A percentile compares a stretch with the other conserved stretches of the same genome.
These are phyloP conservation scores for Penicillium silybi DNA, from an alignment of 495 filamentous ascomycete genomes.

Conservation along the genomic window DNA sequence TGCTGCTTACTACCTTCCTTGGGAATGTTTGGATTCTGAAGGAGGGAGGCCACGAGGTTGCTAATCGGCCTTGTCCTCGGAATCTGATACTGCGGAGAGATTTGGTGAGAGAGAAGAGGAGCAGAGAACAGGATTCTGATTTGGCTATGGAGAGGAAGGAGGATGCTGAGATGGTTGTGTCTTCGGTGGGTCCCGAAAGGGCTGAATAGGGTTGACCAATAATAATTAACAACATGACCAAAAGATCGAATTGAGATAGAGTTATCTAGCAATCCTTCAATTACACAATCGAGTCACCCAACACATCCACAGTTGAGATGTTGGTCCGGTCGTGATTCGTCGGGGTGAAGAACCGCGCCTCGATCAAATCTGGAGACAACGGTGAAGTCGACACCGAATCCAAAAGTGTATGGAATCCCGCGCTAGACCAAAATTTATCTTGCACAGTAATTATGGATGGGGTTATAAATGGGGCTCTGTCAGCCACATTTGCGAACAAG, in stretches of 20 bases:
- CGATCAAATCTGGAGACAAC: too few relatives aligned
- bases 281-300: not conserved
- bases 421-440: not conserved
- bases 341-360: not conserved
- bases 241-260: not conserved
- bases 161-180: not conserved
- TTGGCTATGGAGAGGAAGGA: not conserved
- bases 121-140: not conserved
- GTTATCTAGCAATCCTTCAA: not conserved
- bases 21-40: slow-evolving; percentile 53
- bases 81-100: slow-evolving; percentile 4
- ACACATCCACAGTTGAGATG: not conserved
- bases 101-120: not conserved
- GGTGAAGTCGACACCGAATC: not conserved
- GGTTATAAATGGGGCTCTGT: not conserved
- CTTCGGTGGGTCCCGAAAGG: not conserved
- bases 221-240: not conserved
- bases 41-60: slow-evolving; percentile 19
- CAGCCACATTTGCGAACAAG: not conserved
- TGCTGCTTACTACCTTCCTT: slow-evolving; percentile 41
- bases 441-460: not conserved
- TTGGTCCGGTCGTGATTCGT: not conserved
- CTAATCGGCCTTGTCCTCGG: slow-evolving; percentile 13
- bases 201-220: not conserved
- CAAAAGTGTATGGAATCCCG: not conserved